These are phyloP conservation scores for Fagus sylvatica DNA, from an alignment of 306 rosid species.

Conservation along the genomic window DNA sequence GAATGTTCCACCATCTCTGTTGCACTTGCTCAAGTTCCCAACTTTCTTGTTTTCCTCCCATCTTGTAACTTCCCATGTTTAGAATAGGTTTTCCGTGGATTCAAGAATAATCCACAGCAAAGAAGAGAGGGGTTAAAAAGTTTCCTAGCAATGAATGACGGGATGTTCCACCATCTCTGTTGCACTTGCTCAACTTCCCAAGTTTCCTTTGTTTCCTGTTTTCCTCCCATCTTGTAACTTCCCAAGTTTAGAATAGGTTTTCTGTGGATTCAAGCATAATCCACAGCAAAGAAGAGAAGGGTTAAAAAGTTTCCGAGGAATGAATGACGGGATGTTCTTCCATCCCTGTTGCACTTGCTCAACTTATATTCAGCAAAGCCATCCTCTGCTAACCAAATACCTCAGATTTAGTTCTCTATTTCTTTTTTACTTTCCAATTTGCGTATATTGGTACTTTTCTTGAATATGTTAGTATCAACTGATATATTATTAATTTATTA, in stretches of 20 bases:
- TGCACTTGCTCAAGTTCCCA: too few species aligned
- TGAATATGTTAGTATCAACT: neutral
- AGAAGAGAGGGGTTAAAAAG: too few species aligned
- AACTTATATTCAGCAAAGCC: neutral
- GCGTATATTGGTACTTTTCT: neutral
- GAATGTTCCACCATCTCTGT: too few species aligned
- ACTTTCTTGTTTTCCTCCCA: neutral
- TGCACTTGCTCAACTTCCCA: too few species aligned
- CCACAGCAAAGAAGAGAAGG: too few species aligned
- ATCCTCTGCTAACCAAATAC: neutral
- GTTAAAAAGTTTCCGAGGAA: neutral
- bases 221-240: too few species aligned
- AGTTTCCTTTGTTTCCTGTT: too few species aligned
- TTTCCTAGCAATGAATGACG: too few species aligned
- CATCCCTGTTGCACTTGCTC: neutral
- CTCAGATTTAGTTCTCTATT: neutral
- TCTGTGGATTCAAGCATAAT: neutral
- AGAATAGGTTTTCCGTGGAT: too few species aligned
- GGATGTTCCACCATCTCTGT: too few species aligned
- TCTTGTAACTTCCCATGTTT: neutral
- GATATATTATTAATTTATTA: neutral
- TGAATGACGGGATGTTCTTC: neutral
- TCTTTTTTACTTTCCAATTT: neutral
- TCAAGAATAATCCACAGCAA: too few species aligned
- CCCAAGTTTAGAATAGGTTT: neutral